phyloP scores from a whole-genome alignment of 495 filamentous ascomycete species.

The Tuber calosporum region DNA sequence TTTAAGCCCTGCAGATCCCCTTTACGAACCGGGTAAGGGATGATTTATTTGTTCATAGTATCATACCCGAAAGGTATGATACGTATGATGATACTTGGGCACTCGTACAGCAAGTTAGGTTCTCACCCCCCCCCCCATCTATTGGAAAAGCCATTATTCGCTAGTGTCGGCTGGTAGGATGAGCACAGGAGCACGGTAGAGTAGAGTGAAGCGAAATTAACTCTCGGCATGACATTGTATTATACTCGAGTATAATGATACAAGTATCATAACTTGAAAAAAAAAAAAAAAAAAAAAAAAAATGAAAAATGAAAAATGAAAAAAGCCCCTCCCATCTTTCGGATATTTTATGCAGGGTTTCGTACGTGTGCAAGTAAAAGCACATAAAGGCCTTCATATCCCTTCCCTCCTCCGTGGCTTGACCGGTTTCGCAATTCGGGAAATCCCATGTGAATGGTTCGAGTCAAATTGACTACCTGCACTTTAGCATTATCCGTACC shows the following conservation, averaged over 20 bases:
- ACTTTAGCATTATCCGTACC: no score
- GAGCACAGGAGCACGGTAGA: no score
- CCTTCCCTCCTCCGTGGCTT: neutral
- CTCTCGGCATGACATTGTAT: neutral
- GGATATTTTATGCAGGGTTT: no score
- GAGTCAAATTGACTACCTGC: no score
- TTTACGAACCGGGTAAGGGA: neutral
- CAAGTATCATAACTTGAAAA: no score
- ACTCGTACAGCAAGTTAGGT: no score
- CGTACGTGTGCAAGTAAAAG: no score
- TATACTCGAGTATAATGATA: no score
- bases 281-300: no score
- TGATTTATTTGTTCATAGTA: neutral
- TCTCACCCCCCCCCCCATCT: neutral
- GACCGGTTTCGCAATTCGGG: neutral
- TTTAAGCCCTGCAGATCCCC: neutral
- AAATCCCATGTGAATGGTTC: neutral
- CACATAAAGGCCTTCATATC: neutral
- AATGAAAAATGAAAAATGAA: no score
- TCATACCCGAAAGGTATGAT: neutral
- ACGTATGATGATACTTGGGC: no score
- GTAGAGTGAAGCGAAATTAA: neutral
- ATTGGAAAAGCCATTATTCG: neutral
- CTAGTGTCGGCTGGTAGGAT: neutral
- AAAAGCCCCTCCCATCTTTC: no score